Conservation (phyloP, 2,329 filamentous ascomycete species). For the Trichophaea hybrida region DNA sequence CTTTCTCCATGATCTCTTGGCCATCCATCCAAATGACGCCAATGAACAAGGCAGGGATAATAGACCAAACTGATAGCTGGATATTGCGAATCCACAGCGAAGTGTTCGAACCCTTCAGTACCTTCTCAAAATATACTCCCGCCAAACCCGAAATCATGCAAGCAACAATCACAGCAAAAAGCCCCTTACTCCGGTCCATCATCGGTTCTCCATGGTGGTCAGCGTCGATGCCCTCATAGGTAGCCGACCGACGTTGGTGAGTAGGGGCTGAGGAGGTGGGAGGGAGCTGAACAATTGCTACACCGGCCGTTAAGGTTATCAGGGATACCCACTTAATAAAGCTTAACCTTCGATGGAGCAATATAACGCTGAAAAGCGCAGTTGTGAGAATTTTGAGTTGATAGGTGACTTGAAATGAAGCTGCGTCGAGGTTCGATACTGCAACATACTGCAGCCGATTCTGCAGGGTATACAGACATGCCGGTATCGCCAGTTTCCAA, state of each 20-base stretch:
- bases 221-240: slow-evolving; percentile 73
- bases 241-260: slow-evolving; percentile 54
- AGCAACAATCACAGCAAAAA: slow-evolving; percentile 62
- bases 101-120: slow-evolving; percentile 72
- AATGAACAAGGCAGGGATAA: slow-evolving; percentile 75
- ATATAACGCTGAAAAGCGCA: slow-evolving; percentile 67
- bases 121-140: slow-evolving; percentile 78
- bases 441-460: slow-evolving; percentile 91
- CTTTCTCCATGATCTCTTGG: slow-evolving; percentile 62
- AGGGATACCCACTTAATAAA: slow-evolving; percentile 66
- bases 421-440: slow-evolving; percentile 77
- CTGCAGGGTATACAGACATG: slow-evolving; percentile 74
- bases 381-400: slow-evolving; percentile 90
- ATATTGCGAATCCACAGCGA: slow-evolving; percentile 92
- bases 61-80: slow-evolving; percentile 83
- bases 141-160: slow-evolving; percentile 72
- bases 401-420: slow-evolving; percentile 85
- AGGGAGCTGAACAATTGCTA: slow-evolving; percentile 67
- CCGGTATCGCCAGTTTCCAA: slow-evolving; percentile 88
- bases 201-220: slow-evolving; percentile 40
- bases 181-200: slow-evolving; percentile 66
- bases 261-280: slow-evolving; percentile 31
- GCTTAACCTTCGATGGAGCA: slow-evolving; percentile 58
- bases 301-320: slow-evolving; percentile 63
- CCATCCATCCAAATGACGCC: slow-evolving; percentile 82